A percentile compares a stretch with the other conserved stretches of the same genome.
These are phyloP conservation scores for Metschnikowia baotianmanensis DNA, from an alignment of 805 yeast genomes.

Conservation along the genomic window DNA sequence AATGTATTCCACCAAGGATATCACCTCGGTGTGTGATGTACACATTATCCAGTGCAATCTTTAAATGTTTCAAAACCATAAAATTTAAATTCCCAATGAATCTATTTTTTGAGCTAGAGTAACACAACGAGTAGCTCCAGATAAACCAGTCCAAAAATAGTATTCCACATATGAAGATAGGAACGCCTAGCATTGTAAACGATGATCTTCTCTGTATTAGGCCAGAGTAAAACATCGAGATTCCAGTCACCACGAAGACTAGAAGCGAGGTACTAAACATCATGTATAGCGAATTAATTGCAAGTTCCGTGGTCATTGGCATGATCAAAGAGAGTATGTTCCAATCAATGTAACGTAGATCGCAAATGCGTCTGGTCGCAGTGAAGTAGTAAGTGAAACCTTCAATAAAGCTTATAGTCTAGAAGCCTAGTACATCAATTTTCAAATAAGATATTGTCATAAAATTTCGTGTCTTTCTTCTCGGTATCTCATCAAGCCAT, in stretches of 20 bases:
- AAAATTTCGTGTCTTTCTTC: too few relatives aligned
- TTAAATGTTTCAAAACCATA: conserved; percentile 23
- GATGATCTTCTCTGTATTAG: conserved; percentile 43
- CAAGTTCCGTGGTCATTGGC: conserved; percentile 8
- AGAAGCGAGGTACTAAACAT: conserved; percentile 33
- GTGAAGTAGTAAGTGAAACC: too few relatives aligned
- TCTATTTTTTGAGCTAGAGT: conserved; percentile 31
- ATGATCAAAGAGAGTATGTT: background rate
- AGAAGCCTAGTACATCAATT: too few relatives aligned
- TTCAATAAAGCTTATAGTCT: too few relatives aligned
- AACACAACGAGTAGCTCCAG: conserved; percentile 44
- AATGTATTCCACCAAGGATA: conserved; percentile 35
- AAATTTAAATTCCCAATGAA: conserved; percentile 36
- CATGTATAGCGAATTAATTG: conserved; percentile 34
- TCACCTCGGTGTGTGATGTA: conserved; percentile 40
- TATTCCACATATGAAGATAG: conserved; percentile 30
- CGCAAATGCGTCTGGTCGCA: too few relatives aligned
- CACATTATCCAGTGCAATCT: conserved; percentile 6
- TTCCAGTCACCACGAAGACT: conserved; percentile 34
- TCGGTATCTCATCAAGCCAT: too few relatives aligned
- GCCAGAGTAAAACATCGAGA: conserved; percentile 42
- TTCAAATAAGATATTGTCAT: too few relatives aligned
- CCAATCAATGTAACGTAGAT: too few relatives aligned
- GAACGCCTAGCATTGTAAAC: conserved; percentile 38
- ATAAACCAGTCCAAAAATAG: conserved; percentile 43